Percentiles rank a stretch among this genome's conserved stretches.
phyloP scores from a whole-genome alignment of 257 asterid species.

The Forsythia viridissima region DNA sequence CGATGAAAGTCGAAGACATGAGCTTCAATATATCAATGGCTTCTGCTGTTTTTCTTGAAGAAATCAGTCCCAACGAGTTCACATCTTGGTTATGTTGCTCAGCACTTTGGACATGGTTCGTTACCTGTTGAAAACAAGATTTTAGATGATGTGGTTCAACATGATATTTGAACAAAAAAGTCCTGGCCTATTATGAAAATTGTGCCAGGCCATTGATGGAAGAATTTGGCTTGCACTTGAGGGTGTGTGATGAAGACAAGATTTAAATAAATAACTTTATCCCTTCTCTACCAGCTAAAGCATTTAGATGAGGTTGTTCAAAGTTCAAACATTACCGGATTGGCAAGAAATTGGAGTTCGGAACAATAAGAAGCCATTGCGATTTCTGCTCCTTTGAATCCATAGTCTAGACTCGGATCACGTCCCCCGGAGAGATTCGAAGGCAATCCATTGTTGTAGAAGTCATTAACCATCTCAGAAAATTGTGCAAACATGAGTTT shows the following conservation, averaged over 20 bases:
- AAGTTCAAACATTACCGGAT: slow-evolving; percentile 12
- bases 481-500: slow-evolving; percentile 29
- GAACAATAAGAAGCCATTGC: slow-evolving; percentile 34
- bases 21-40: slow-evolving; percentile 21
- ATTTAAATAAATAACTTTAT: too few relatives aligned
- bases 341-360: slow-evolving; percentile 29
- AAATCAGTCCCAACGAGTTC: slow-evolving; percentile 28
- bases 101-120: slow-evolving; percentile 30
- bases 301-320: too few relatives aligned
- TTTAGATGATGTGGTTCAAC: background rate
- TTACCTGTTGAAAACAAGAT: background rate
- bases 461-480: slow-evolving; percentile 30
- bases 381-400: slow-evolving; percentile 26
- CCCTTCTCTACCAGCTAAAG: too few relatives aligned
- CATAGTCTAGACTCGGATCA: slow-evolving; percentile 27
- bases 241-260: background rate
- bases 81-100: slow-evolving; percentile 35
- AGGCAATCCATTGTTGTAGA: slow-evolving; percentile 29
- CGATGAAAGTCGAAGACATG: slow-evolving; percentile 20
- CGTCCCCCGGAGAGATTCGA: slow-evolving; percentile 24
- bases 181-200: background rate
- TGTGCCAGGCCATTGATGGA: background rate
- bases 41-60: slow-evolving; percentile 22
- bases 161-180: background rate
- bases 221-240: background rate